A percentile compares a stretch with the other conserved stretches of the same genome.
These are phyloP conservation scores for Lepiota brunneoincarnata DNA, from an alignment of 768 basidiomycete genomes.

Conservation along the genomic window DNA sequence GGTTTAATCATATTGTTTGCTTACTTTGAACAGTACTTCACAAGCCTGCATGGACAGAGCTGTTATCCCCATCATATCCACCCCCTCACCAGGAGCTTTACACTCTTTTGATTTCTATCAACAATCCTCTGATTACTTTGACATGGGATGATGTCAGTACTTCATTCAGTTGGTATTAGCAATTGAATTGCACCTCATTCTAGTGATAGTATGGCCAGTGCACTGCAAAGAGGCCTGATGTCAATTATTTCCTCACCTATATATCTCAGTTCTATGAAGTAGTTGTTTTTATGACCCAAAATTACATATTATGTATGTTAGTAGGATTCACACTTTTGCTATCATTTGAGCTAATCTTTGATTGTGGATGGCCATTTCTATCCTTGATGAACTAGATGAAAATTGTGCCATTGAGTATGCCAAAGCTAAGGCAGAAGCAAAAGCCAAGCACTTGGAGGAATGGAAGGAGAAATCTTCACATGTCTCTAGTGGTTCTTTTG, in stretches of 20 bases:
- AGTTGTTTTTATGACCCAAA: slow-evolving; percentile 91
- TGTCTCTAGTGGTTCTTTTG: slow-evolving; percentile 31
- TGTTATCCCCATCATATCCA: slow-evolving; percentile 85
- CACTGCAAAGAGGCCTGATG: slow-evolving; percentile 95
- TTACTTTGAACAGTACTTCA: slow-evolving; percentile 62
- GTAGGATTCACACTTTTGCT: slow-evolving; percentile 25
- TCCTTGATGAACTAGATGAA: slow-evolving; percentile 92
- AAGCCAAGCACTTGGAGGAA: slow-evolving; percentile 72
- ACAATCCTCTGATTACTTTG: slow-evolving; percentile 87
- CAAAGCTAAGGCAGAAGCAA: slow-evolving; percentile 82
- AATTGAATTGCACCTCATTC: not conserved
- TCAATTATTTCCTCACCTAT: slow-evolving; percentile 97
- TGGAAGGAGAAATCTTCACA: slow-evolving; percentile 59
- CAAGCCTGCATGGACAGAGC: slow-evolving; percentile 90
- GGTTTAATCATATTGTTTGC: not conserved
- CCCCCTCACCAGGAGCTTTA: slow-evolving; percentile 85
- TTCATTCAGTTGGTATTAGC: not conserved
- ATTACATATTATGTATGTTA: slow-evolving; percentile 83
- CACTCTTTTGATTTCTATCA: slow-evolving; percentile 87
- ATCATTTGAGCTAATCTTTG: slow-evolving; percentile 1
- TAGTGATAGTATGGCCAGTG: slow-evolving; percentile 94
- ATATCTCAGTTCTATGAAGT: slow-evolving; percentile 98
- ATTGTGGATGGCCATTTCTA: slow-evolving; percentile 75
- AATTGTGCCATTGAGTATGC: slow-evolving; percentile 88
- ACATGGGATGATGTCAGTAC: slow-evolving; percentile 82